Evolutionary conservation across 495 filamentous ascomycete genomes (phyloP).

Genomic region (Xylaria nigripes): DNA sequence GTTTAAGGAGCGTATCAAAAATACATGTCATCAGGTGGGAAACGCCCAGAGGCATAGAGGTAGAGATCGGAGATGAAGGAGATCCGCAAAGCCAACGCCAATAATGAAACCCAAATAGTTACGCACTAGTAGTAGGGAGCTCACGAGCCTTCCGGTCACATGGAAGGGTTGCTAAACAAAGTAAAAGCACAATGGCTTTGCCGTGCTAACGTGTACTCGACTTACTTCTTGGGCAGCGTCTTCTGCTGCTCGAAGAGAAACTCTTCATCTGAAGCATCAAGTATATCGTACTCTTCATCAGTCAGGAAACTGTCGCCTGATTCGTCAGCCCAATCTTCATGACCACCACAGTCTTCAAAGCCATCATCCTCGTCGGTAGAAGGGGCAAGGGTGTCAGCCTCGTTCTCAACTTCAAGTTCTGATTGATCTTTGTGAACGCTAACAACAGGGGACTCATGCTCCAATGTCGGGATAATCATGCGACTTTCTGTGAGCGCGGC

Average conservation of each 20-base stretch:
- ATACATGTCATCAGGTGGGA: slow-evolving; percentile 5
- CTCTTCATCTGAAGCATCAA: slow-evolving; percentile 93
- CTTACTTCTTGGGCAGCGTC: slow-evolving; percentile 27
- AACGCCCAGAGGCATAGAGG: not conserved
- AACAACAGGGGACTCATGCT: slow-evolving; percentile 81
- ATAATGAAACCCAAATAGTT: not conserved
- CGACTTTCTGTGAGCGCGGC: slow-evolving; percentile 42
- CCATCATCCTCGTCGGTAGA: slow-evolving; percentile 52
- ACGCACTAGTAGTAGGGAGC: slow-evolving; percentile 1
- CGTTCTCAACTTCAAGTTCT: slow-evolving; percentile 22
- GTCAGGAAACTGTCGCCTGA: slow-evolving; percentile 70
- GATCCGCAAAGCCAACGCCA: slow-evolving; percentile 3
- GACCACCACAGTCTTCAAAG: slow-evolving; percentile 51
- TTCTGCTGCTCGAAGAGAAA: slow-evolving; percentile 43
- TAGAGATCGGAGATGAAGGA: not conserved
- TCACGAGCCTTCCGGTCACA: not conserved
- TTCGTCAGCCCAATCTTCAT: slow-evolving; percentile 53
- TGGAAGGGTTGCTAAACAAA: not conserved
- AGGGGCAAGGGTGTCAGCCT: slow-evolving; percentile 23
- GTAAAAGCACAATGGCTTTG: not conserved
- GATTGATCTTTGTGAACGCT: slow-evolving; percentile 57
- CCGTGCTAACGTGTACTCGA: not conserved
- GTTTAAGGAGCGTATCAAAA: slow-evolving; percentile 11
- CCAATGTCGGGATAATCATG: slow-evolving; percentile 96
- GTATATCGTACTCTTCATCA: slow-evolving; percentile 95